Conservation (phyloP, 139 green algal species). For the Tetratostichococcus sp. region DNA sequence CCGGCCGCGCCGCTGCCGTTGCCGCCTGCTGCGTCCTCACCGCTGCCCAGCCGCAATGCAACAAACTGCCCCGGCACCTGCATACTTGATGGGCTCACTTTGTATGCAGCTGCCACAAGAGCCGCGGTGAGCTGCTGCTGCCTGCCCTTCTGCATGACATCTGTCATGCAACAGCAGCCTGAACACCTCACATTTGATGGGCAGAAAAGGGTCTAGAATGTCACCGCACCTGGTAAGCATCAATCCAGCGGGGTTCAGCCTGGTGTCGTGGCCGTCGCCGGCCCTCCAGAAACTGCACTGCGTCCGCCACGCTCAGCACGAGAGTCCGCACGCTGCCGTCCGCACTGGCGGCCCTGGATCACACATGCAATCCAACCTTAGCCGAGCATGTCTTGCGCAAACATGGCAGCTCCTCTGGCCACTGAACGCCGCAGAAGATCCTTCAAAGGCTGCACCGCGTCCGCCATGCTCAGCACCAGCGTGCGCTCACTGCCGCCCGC, state of each 20-base stretch:
- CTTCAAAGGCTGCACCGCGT: no score
- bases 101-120: no score
- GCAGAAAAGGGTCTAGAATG: no score
- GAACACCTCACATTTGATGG: no score
- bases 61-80: conserved; percentile 49
- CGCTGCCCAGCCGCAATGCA: conserved; percentile 18
- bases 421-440: no score
- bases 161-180: no score
- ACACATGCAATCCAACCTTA: neutral
- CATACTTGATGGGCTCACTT: neutral
- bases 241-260: conserved; percentile 54
- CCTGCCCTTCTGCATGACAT: no score
- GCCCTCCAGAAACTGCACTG: conserved; percentile 58
- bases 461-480: no score
- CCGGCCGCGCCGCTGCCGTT: no score
- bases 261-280: conserved; percentile 51
- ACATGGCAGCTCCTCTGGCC: no score
- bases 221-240: conserved; percentile 56
- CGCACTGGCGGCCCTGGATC: conserved; percentile 23
- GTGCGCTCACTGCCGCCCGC: no score
- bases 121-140: no score
- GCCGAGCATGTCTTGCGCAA: neutral
- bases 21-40: neutral
- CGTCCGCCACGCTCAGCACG: conserved; percentile 37
- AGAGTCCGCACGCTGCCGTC: conserved; percentile 39